Evolutionary conservation across 2,329 filamentous ascomycete genomes (phyloP).

Genomic region (Nemania sp.): DNA sequence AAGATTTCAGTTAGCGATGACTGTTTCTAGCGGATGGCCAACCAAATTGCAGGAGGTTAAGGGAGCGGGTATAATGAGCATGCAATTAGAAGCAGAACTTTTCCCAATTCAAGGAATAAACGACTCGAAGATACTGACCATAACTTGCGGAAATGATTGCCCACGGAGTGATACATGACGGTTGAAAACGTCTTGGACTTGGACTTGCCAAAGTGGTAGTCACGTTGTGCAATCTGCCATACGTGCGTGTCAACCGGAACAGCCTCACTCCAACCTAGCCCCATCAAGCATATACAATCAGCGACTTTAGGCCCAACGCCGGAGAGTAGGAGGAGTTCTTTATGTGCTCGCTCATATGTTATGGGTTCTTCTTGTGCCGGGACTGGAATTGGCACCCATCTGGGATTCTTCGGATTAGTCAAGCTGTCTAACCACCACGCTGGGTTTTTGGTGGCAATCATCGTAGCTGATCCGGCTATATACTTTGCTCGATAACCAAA

Average conservation of each 20-base stretch:
- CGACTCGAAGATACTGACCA: too few relatives aligned
- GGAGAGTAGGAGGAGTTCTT: constrained; percentile 74
- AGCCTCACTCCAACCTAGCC: constrained; percentile 90
- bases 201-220: constrained; percentile 87
- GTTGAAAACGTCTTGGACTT: constrained; percentile 88
- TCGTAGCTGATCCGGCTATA: constrained; percentile 80
- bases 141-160: constrained; percentile 82
- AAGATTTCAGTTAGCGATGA: too few relatives aligned
- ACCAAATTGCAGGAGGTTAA: too few relatives aligned
- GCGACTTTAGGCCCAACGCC: constrained; percentile 97
- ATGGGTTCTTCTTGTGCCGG: constrained; percentile 53
- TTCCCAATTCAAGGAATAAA: too few relatives aligned
- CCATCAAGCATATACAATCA: constrained; percentile 96
- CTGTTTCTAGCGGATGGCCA: too few relatives aligned
- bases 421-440: constrained; percentile 76
- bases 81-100: too few relatives aligned
- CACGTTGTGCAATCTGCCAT: constrained; percentile 95
- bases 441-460: constrained; percentile 69
- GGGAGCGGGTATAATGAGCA: too few relatives aligned
- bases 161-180: constrained; percentile 84
- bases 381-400: constrained; percentile 54
- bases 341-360: constrained; percentile 79
- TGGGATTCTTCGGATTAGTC: constrained; percentile 73
- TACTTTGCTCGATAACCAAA: constrained; percentile 97
- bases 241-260: constrained; percentile 98